Percentiles rank a stretch among this genome's conserved stretches.
phyloP scores from a whole-genome alignment of 305 asterid genomes.

The Rubia occidens region DNA sequence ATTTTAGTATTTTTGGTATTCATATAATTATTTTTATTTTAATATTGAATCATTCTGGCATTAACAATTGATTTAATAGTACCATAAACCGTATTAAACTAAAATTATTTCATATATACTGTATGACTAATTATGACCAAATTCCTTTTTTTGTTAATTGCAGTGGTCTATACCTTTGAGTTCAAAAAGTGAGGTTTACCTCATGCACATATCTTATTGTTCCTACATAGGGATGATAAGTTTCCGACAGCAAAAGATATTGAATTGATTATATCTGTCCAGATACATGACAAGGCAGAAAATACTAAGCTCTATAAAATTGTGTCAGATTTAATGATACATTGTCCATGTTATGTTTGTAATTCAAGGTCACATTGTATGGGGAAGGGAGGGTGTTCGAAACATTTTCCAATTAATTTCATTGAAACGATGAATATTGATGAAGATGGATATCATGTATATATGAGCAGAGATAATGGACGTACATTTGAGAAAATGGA shows the following conservation, averaged over 20 bases:
- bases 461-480: neutral
- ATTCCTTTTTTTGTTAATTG: neutral
- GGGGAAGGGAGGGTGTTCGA: neutral
- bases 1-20: no score
- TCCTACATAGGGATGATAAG: neutral
- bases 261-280: neutral
- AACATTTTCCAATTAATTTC: neutral
- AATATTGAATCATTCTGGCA: no score
- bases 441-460: neutral
- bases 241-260: neutral
- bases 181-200: neutral
- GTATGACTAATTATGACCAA: no score
- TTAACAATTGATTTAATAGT: no score
- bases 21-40: no score
- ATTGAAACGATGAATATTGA: neutral
- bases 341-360: neutral
- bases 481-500: neutral
- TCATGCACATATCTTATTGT: neutral
- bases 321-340: neutral
- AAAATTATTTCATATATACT: no score
- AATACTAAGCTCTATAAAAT: neutral
- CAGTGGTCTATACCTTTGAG: neutral
- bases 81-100: no score
- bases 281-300: neutral
- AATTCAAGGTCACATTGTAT: neutral